Conservation (phyloP, 164 flowering plant genomes). For the Vitis rupestris region DNA sequence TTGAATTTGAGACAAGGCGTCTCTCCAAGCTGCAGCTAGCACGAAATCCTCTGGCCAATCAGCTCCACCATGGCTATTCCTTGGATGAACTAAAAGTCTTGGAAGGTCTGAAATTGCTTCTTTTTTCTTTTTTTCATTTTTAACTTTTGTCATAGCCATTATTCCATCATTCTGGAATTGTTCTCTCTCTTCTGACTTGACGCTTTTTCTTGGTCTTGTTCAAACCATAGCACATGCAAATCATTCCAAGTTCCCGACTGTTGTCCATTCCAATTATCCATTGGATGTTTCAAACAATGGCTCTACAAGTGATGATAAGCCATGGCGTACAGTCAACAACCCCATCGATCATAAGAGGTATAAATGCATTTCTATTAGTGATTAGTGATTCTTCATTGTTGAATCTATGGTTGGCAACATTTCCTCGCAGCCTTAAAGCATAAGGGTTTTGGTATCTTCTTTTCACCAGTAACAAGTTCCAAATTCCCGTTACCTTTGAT, state of each 20-base stretch:
- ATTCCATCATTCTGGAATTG: background rate
- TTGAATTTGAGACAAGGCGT: constrained; percentile 20
- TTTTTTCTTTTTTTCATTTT: background rate
- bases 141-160: background rate
- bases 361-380: background rate
- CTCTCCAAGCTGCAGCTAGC: constrained; percentile 20
- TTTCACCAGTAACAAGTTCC: too few species aligned
- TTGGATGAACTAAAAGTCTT: constrained; percentile 20
- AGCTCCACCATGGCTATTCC: constrained; percentile 12
- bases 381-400: too few species aligned
- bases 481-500: too few species aligned
- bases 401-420: too few species aligned
- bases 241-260: constrained; percentile 25
- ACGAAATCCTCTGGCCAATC: constrained; percentile 13
- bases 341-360: constrained; percentile 54
- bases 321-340: constrained; percentile 27
- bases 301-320: constrained; percentile 36
- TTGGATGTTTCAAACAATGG: constrained; percentile 44
- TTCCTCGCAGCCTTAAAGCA: too few species aligned
- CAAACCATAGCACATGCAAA: constrained; percentile 13
- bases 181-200: background rate
- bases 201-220: background rate
- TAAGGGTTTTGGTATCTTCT: too few species aligned
- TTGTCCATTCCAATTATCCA: constrained; percentile 31
- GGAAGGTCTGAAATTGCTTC: constrained; percentile 21